A percentile compares a stretch with the other conserved stretches of the same genome.
Conservation (phyloP, 768 basidiomycete species). For the Dendrothele bispora region DNA sequence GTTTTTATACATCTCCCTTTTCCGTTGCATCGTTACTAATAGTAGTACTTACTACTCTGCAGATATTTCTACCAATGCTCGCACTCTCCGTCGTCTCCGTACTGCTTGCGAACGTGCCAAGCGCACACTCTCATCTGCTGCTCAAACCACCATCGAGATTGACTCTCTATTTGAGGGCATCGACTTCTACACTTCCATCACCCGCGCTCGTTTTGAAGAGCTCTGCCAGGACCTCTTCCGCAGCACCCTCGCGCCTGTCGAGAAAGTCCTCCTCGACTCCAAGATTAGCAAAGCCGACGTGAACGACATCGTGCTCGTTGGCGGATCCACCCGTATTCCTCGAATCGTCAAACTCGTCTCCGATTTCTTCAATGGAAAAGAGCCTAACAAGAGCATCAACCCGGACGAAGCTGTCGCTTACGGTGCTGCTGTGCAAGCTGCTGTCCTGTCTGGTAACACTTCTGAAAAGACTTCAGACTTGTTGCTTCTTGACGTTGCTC, state of each 20-base stretch:
- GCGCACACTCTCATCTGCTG: slow-evolving; percentile 8
- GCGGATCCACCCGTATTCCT: slow-evolving; percentile 74
- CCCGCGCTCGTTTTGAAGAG: slow-evolving; percentile 40
- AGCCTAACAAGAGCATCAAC: slow-evolving; percentile 66
- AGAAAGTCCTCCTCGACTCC: slow-evolving; percentile 53
- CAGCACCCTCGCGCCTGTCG: slow-evolving; percentile 42
- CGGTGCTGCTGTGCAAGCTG: slow-evolving; percentile 71
- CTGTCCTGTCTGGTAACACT: slow-evolving; percentile 59
- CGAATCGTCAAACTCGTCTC: slow-evolving; percentile 64
- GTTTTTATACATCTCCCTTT: slow-evolving; percentile 37
- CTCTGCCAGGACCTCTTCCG: slow-evolving; percentile 9
- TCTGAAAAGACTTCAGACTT: slow-evolving; percentile 51
- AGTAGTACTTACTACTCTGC: no score
- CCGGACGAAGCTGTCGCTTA: slow-evolving; percentile 76
- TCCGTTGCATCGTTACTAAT: no score
- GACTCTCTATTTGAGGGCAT: slow-evolving; percentile 56
- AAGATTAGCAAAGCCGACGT: slow-evolving; percentile 42
- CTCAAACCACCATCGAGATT: slow-evolving; percentile 43
- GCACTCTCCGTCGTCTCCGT: slow-evolving; percentile 11
- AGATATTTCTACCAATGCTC: slow-evolving; percentile 8
- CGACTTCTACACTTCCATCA: slow-evolving; percentile 25
- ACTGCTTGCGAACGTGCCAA: slow-evolving; percentile 10
- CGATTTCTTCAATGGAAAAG: slow-evolving; percentile 67
- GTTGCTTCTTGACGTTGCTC: slow-evolving; percentile 59
- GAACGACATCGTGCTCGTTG: slow-evolving; percentile 49